These are phyloP conservation scores for Ceratobasidium sp. DNA, from an alignment of 1,284 basidiomycete species.

Conservation along the genomic window DNA sequence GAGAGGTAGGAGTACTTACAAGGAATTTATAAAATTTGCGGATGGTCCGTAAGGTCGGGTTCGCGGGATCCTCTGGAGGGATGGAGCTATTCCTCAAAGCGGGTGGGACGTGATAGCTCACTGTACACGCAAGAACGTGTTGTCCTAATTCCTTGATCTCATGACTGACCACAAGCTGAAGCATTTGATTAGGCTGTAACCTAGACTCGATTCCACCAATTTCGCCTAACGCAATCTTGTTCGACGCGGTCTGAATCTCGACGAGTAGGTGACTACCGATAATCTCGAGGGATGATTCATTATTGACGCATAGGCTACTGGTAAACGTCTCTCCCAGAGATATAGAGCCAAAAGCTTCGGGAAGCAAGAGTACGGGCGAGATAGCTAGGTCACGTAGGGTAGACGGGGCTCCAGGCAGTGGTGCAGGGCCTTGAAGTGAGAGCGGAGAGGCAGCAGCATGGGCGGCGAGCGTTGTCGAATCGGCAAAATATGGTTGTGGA, in stretches of 20 bases:
- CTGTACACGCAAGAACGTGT: slow-evolving; percentile 82
- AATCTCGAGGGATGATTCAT: slow-evolving; percentile 65
- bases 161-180: slow-evolving; percentile 76
- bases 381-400: slow-evolving; percentile 83
- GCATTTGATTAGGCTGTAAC: slow-evolving; percentile 64
- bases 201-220: slow-evolving; percentile 67
- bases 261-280: slow-evolving; percentile 65
- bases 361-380: slow-evolving; percentile 78
- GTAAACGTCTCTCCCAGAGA: slow-evolving; percentile 86
- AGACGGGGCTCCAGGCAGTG: slow-evolving; percentile 80
- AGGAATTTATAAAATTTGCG: slow-evolving; percentile 91
- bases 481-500: slow-evolving; percentile 88
- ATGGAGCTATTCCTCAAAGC: slow-evolving; percentile 54
- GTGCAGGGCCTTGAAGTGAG: slow-evolving; percentile 75
- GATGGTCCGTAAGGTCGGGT: slow-evolving; percentile 76
- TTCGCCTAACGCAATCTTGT: slow-evolving; percentile 73
- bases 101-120: slow-evolving; percentile 74
- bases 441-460: slow-evolving; percentile 80
- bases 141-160: slow-evolving; percentile 89
- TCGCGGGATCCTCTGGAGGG: slow-evolving; percentile 65
- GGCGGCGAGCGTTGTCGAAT: slow-evolving; percentile 80
- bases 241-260: slow-evolving; percentile 82
- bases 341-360: slow-evolving; percentile 81
- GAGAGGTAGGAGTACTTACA: slow-evolving; percentile 63
- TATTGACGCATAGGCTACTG: slow-evolving; percentile 82